Evolutionary conservation across 73 alveolate species (phyloP).

Genomic region (Symbiodinium pilosum): DNA sequence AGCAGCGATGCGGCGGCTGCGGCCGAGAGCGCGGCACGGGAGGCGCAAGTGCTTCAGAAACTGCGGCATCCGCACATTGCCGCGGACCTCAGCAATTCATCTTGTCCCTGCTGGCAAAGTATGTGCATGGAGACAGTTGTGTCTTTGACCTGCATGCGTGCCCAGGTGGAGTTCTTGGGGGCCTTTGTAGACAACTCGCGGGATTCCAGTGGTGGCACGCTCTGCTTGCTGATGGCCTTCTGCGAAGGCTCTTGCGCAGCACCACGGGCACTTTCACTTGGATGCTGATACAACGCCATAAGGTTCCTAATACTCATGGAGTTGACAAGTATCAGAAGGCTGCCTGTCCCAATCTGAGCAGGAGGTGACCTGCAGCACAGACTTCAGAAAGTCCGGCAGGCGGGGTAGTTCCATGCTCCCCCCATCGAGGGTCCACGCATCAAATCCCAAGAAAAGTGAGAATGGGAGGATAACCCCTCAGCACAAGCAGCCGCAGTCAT

Average conservation of each 20-base stretch:
- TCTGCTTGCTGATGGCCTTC: slow-evolving; percentile 82
- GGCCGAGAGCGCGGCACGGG: slow-evolving; percentile 88
- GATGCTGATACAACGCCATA: too few species aligned
- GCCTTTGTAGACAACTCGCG: slow-evolving; percentile 83
- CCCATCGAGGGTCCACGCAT: too few species aligned
- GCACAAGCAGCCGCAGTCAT: too few species aligned
- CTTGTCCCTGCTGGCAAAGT: too few species aligned
- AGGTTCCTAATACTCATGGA: too few species aligned
- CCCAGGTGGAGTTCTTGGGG: slow-evolving; percentile 72
- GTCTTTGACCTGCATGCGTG: neutral
- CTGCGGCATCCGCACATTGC: slow-evolving; percentile 78
- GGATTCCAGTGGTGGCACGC: slow-evolving; percentile 70
- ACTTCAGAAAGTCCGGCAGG: slow-evolving; percentile 84
- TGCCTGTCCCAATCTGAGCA: too few species aligned
- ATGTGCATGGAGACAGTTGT: neutral
- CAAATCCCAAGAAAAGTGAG: too few species aligned
- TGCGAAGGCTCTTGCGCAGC: slow-evolving; percentile 43
- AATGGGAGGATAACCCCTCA: too few species aligned
- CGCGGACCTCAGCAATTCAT: neutral
- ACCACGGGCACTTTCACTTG: too few species aligned
- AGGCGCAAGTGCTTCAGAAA: slow-evolving; percentile 71
- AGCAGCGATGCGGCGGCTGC: slow-evolving; percentile 88
- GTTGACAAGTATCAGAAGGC: too few species aligned
- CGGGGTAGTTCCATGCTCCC: too few species aligned
- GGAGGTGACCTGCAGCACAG: slow-evolving; percentile 93